Conservation (phyloP, 2,329 filamentous ascomycete species). For the Aspergillus ochraceoroseus region DNA sequence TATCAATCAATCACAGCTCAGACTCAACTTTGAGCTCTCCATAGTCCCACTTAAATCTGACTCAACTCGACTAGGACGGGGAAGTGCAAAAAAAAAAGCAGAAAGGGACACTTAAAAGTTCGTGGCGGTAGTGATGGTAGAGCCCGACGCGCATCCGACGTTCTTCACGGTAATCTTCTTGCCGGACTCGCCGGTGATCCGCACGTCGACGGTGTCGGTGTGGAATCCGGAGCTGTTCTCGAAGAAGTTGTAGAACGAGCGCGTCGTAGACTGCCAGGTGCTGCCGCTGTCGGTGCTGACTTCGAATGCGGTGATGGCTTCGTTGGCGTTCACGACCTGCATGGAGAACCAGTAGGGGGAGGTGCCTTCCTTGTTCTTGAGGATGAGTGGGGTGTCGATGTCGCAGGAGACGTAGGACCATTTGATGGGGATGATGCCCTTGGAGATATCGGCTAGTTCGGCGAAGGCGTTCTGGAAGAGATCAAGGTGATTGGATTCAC, state of each 20-base stretch:
- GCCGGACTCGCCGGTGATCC: conserved; percentile 53
- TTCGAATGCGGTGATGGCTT: conserved; percentile 53
- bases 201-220: conserved; percentile 51
- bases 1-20: no score
- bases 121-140: conserved; percentile 20
- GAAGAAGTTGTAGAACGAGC: conserved; percentile 59
- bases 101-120: no score
- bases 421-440: conserved; percentile 48
- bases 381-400: conserved; percentile 47
- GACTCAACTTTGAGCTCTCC: no score
- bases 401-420: conserved; percentile 52
- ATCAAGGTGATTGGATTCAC: conserved; percentile 52
- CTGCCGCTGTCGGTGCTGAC: conserved; percentile 57
- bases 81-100: no score
- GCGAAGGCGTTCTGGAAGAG: conserved; percentile 52
- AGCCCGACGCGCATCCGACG: conserved; percentile 35
- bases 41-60: no score
- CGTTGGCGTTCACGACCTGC: conserved; percentile 61
- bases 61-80: no score
- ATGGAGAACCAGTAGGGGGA: conserved; percentile 55
- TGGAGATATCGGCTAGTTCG: conserved; percentile 42
- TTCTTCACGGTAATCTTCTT: conserved; percentile 49
- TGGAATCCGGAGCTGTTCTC: conserved; percentile 56
- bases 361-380: conserved; percentile 50
- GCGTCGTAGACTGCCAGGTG: conserved; percentile 55